Percentiles rank a stretch among this genome's conserved stretches.
Conservation (phyloP, 2,329 filamentous ascomycete species). For the Chaetomium sp. region DNA sequence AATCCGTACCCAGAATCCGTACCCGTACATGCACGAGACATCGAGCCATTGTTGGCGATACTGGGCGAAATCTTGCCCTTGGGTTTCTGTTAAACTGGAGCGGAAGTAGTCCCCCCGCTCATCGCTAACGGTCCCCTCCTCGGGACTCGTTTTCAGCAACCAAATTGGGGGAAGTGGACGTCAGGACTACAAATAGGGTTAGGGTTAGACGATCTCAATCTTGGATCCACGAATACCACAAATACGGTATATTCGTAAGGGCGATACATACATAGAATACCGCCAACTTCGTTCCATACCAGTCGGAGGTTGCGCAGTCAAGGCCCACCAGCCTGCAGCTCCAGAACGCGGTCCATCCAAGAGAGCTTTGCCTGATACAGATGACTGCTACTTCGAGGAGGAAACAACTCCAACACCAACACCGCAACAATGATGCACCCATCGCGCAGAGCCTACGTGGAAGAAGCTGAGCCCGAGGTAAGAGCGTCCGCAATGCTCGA, state of each 20-base stretch:
- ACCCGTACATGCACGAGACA: no score
- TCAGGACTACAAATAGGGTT: neutral
- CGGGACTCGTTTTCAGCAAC: neutral
- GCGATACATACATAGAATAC: no score
- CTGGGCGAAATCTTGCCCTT: neutral
- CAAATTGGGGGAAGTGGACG: neutral
- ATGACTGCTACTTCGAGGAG: neutral
- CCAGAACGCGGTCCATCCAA: conserved; percentile 1
- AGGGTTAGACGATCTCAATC: neutral
- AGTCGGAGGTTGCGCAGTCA: no score
- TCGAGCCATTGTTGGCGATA: neutral
- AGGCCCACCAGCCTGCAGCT: neutral
- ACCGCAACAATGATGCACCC: conserved; percentile 70
- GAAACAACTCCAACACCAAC: neutral
- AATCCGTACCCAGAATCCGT: no score
- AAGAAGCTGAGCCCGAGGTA: conserved; percentile 74
- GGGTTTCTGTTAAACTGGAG: neutral
- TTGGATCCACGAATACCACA: no score
- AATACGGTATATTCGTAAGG: no score
- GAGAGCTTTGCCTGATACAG: neutral
- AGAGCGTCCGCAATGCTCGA: conserved; percentile 37
- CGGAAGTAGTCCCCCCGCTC: neutral
- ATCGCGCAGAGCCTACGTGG: conserved; percentile 88
- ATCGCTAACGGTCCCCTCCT: neutral
- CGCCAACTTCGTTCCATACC: no score